Base-by-base conservation (phyloP, 495 filamentous ascomycete genomes). In the Pyrenula massariospora region DNA sequence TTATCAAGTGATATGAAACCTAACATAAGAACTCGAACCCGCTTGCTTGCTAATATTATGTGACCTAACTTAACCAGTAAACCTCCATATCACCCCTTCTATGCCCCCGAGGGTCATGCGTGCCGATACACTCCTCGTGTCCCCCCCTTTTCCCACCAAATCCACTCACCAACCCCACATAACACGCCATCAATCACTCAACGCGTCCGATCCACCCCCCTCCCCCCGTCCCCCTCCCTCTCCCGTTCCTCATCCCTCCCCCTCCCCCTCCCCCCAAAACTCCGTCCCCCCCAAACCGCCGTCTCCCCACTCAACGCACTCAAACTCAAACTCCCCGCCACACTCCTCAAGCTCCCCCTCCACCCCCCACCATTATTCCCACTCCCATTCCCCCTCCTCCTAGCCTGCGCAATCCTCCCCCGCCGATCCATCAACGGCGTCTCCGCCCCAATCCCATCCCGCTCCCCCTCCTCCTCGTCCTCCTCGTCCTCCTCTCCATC, bases 301-400 rank as follows among this genome's bases (percentile, higher is more conserved):
- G 70, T 73, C 54, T 79, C 76, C 10, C 77, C 77, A 52, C 69
- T 78, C 8, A 80, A 70, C 8, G 73, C 73, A 3, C 74, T 77
- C 50, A 76, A 70, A 57, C 72, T 78, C 5, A 77, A 56, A 0
- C 74, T 71, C 15, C 73, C 66, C 15, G 51, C 11, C 20, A 64
- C 48, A 0, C 56, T 60, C 48, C 57, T 59, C 64, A 62, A 66
- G 22, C 58, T 50, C 48, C 24, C 52, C n/a, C 60, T 54, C 23
- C 31, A 5, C 15, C 8, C 31, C 31, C 31, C 15, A 5, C 31
- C 15, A 8, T 5, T 15, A 5, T 42, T 5, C 5, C 8, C 31
- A 15, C 5, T 42, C 31, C 15, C n/a, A n/a, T n/a, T n/a, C n/a
- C 31, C 31, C 15, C 8, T 15, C 31, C 31, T 42, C 31, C 31